Evolutionary conservation across 1,139 yeast genomes (phyloP).

Genomic region (Geotrichum reessii): DNA sequence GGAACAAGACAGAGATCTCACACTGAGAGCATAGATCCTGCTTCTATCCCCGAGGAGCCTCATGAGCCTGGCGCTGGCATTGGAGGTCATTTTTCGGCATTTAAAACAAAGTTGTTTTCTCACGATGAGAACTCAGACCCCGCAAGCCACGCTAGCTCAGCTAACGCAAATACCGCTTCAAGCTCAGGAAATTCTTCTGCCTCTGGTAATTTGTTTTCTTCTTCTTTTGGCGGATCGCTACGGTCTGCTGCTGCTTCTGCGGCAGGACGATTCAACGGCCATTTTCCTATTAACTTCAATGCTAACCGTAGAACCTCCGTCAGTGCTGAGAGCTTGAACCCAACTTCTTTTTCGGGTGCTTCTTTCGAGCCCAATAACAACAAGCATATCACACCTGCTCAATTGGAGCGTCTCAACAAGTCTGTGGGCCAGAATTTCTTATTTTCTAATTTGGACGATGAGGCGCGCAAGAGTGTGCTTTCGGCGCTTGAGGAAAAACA

Average conservation of each 20-base stretch:
- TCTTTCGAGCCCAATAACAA: slow-evolving; percentile 15
- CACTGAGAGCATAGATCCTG: slow-evolving; percentile 13
- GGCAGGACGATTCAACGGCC: slow-evolving; percentile 21
- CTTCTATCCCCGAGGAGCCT: background rate
- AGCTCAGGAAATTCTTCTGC: background rate
- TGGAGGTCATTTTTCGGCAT: slow-evolving; percentile 4
- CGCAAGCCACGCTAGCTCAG: background rate
- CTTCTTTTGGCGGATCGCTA: slow-evolving; percentile 24
- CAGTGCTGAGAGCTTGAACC: slow-evolving; percentile 55
- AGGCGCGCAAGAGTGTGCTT: slow-evolving; percentile 69
- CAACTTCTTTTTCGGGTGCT: slow-evolving; percentile 24
- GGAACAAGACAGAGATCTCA: slow-evolving; percentile 1
- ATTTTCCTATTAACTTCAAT: slow-evolving; percentile 43
- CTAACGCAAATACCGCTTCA: background rate
- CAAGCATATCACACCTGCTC: slow-evolving; percentile 47
- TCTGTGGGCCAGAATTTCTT: slow-evolving; percentile 76
- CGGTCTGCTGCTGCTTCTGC: slow-evolving; percentile 27
- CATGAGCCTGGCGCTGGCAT: background rate
- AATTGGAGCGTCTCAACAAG: slow-evolving; percentile 60
- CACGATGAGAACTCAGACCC: background rate
- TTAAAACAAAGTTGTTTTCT: slow-evolving; percentile 1
- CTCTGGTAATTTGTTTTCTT: slow-evolving; percentile 3
- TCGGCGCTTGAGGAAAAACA: slow-evolving; percentile 72
- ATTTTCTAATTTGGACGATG: slow-evolving; percentile 68
- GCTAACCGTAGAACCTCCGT: slow-evolving; percentile 84